Conservation (phyloP, 228 moss, liverwort and hornwort species). For the Sphagnum magellanicum region DNA sequence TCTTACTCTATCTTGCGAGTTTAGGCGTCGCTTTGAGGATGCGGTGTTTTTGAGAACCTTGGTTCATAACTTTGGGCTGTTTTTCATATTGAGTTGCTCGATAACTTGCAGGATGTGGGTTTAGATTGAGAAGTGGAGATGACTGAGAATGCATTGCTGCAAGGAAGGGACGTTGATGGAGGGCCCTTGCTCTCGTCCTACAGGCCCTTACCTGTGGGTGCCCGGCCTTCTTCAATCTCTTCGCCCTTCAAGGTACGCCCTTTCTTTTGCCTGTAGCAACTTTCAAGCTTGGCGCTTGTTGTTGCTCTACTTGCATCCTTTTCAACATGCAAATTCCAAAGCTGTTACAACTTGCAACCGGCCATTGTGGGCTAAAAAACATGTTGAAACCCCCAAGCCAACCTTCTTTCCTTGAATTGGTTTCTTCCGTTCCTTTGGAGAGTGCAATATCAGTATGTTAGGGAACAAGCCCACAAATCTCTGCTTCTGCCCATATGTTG, state of each 20-base stretch:
- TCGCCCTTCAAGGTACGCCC: slow-evolving; percentile 24
- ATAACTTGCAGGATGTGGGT: neutral
- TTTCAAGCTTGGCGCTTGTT: neutral
- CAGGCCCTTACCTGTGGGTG: slow-evolving; percentile 19
- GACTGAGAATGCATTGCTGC: slow-evolving; percentile 7
- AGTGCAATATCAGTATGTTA: no score
- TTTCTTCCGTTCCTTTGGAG: no score
- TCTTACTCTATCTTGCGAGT: no score
- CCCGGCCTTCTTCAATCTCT: slow-evolving; percentile 32
- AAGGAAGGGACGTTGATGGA: slow-evolving; percentile 10
- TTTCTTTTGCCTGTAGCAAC: neutral
- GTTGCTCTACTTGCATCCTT: no score
- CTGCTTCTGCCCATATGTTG: no score
- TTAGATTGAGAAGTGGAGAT: slow-evolving; percentile 1
- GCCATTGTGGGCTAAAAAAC: no score
- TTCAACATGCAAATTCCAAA: no score
- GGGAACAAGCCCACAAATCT: no score
- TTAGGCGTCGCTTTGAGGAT: no score
- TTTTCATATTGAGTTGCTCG: neutral
- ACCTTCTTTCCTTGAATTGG: no score
- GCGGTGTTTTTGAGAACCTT: neutral
- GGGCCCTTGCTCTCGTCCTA: slow-evolving; percentile 21
- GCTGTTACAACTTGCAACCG: no score
- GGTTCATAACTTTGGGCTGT: neutral
- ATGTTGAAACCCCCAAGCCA: no score